Evolutionary conservation across 2,329 filamentous ascomycete species (phyloP), one percentile per base, ranked within the genome.

Genomic region (Fusarium guadeloupense): DNA sequence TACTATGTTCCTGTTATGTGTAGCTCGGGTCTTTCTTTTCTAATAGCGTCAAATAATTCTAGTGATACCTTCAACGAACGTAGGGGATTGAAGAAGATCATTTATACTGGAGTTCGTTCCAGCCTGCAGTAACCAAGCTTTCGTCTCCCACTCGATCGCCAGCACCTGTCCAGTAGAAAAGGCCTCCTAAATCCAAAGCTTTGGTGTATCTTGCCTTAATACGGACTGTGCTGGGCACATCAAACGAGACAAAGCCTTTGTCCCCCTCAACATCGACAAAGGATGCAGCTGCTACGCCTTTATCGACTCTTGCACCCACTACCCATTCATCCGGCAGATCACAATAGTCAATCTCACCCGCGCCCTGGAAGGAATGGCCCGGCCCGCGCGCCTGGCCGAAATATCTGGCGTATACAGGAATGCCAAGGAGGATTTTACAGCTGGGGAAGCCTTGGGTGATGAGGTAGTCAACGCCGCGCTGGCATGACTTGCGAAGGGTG

Each of bases 91-190:
- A n/a, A n/a, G n/a, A n/a, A n/a, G n/a, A 12, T 17, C 49, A 49
- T 13, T 50, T 34, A 7, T 13, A 47, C 21, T 52, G 41, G 19
- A 89, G 71, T 3, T 80, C 82, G 53, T 83, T 76, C 67, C 83
- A 87, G 5, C 87, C 87, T 26, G 85, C 83, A 47, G 81, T 81
- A 20, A 89, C 83, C 57, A 90, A 69, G 69, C 87, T 89, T 63
- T 82, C 76, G 9, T 73, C 65, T 3, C 80, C 83, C 34, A 76
- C 72, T 8, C 80, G 78, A 74, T 90, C 88, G 0, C 82, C 85
- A 3, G 82, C 83, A 3, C 87, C 86, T 33, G 87, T 87, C 88
- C 88, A 90, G 74, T 89, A 90, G 71, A 90, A 90, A 25, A 90
- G 63, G 0, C 88, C 88, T 0, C 82, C 87, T 2, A 90, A 75